Base-by-base conservation (phyloP, 176 grass and related monocot genomes). In the Chloris gayana region DNA sequence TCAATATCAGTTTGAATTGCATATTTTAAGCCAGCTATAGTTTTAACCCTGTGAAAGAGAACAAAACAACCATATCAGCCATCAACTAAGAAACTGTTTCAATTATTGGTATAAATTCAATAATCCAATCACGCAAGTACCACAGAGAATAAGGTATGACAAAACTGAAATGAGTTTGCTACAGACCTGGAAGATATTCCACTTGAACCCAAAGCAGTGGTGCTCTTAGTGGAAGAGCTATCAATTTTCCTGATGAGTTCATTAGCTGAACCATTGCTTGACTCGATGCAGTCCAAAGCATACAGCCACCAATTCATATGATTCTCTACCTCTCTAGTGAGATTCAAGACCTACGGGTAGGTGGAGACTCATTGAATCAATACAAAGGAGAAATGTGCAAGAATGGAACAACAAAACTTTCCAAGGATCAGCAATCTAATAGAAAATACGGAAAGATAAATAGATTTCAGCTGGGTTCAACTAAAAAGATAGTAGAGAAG, bases 201-300 rank as follows among this genome's bases (percentile, higher is more conserved):
- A 18, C 71, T 75, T 77, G 85, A 92, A 54, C 89, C 85, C 76
- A 88, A 89, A 75, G 80, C 87, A 69, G 89, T 88, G 46, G 87
- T 88, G 74, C 83, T 88, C 82, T 90, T 94, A 76, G 82, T 89
- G 85, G 86, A 80, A 73, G 86, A 88, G 87, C 61, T 81, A 76
- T 98, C 90, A 42, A 98, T 91, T 84, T 93, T 98, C 81, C 87
- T 90, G 72, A 92, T 62, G 64, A 98, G 86, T 71, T 94, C 95
- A 11, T 81, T 42, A 4, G 75, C 75, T 13, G 84, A 91, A 79
- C 89, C 90, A 49, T 94, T 98, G 54, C 85, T 87, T 73, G 83
- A 76, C 25, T 92, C 92, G 76, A 91, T 83, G 79, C 81, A 84
- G 65, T 94, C 74, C 78, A 94, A 91, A n/a, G 92, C 90, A 60